A percentile compares a stretch with the other conserved stretches of the same genome.
Conservation (phyloP, 805 yeast genomes). For the Lipomyces starkeyi region DNA sequence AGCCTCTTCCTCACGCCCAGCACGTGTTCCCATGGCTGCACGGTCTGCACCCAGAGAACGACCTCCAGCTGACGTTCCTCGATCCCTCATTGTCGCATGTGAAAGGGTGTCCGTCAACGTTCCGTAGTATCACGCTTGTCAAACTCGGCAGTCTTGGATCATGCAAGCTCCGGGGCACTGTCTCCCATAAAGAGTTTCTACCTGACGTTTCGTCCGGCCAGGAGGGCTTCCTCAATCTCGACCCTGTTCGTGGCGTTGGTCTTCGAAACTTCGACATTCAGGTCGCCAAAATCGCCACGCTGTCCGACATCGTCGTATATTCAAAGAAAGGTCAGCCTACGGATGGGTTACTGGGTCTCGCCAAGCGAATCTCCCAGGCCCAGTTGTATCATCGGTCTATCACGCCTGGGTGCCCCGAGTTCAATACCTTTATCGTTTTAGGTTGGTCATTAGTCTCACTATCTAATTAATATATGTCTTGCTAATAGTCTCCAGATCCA, state of each 20-base stretch:
- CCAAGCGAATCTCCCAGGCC: constrained; percentile 33
- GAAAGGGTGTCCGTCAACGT: constrained; percentile 41
- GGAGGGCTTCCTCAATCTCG: constrained; percentile 57
- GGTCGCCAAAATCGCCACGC: constrained; percentile 73
- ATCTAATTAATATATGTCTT: background rate
- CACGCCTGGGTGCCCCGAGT: constrained; percentile 26
- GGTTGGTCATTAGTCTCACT: background rate
- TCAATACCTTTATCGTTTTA: constrained; percentile 36
- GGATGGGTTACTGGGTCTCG: constrained; percentile 35
- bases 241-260: constrained; percentile 74
- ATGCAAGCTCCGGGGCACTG: constrained; percentile 36
- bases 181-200: constrained; percentile 35
- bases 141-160: constrained; percentile 24
- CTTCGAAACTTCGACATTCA: constrained; percentile 87
- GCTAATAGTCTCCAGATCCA: constrained; percentile 22
- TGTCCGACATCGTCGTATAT: constrained; percentile 81
- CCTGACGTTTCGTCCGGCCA: constrained; percentile 17
- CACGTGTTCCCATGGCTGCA: constrained; percentile 90
- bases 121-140: constrained; percentile 32
- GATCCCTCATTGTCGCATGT: constrained; percentile 44
- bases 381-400: constrained; percentile 31
- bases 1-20: constrained; percentile 65
- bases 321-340: constrained; percentile 46
- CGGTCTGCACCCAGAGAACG: constrained; percentile 66
- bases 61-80: constrained; percentile 58